phyloP scores from a whole-genome alignment of 2,329 filamentous ascomycete genomes.

The Xylaria sp. region DNA sequence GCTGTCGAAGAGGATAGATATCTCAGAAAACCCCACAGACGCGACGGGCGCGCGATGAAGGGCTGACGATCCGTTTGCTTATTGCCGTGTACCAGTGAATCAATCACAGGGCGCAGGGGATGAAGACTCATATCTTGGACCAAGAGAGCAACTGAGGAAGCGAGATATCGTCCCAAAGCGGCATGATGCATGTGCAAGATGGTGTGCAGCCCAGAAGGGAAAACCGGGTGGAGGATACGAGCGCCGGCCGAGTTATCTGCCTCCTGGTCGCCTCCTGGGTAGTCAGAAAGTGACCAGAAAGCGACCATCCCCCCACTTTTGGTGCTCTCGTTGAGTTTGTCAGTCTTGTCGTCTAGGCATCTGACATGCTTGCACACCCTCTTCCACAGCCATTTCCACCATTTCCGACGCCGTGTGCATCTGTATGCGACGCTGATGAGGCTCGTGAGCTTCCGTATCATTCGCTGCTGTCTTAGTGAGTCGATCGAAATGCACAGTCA shows the following conservation, averaged over 20 bases:
- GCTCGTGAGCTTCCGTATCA: constrained; percentile 49
- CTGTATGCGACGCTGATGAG: constrained; percentile 46
- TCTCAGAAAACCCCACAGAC: constrained; percentile 39
- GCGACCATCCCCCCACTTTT: constrained; percentile 1
- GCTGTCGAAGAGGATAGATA: constrained; percentile 38
- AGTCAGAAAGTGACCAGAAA: constrained; percentile 1
- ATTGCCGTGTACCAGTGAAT: constrained; percentile 35
- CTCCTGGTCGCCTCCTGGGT: background rate
- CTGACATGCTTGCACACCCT: constrained; percentile 47
- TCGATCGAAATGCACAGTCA: constrained; percentile 43
- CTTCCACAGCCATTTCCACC: constrained; percentile 37
- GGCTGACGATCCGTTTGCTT: constrained; percentile 32
- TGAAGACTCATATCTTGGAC: constrained; percentile 35
- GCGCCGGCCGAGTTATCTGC: constrained; percentile 23
- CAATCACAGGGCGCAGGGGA: constrained; percentile 39
- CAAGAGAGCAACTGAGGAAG: constrained; percentile 33
- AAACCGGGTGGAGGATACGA: constrained; percentile 43
- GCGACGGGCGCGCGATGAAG: constrained; percentile 32
- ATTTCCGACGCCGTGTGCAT: constrained; percentile 27
- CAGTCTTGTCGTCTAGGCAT: constrained; percentile 43
- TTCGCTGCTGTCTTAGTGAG: constrained; percentile 44
- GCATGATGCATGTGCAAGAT: constrained; percentile 41
- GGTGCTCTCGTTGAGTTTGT: constrained; percentile 11
- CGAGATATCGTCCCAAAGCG: constrained; percentile 33
- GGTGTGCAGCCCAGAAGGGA: constrained; percentile 43